Base-by-base conservation (phyloP, 2,329 filamentous ascomycete genomes). In the Aspergillus sp. region DNA sequence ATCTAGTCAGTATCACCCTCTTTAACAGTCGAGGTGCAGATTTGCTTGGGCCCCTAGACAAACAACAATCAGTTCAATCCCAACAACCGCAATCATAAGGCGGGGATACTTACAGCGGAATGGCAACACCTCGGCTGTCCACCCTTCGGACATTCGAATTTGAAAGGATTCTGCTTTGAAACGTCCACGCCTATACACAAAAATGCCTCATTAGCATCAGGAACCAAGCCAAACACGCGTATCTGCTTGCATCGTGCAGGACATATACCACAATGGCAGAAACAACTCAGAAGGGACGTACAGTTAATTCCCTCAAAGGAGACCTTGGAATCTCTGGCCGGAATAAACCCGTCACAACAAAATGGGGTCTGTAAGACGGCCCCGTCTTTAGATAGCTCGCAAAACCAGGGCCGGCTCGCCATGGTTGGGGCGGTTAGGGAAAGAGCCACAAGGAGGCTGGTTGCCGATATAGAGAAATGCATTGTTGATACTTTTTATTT, bases 301-400 rank as follows among this genome's bases (percentile, higher is more conserved):
- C 68, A 71, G 47, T 68, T 59, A 7, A 51, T 9, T 13, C 64
- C 68, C 55, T 63, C 57, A 22, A 65, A 63, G 4, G 60, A 61
- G n/a, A 64, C 56, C 18, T 63, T 39, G 8, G 65, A 68, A 48
- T 63, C 50, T 17, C 42, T 38, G 6, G 64, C 61, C 4, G 64
- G 53, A 9, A 42, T 30, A 50, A 70, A 41, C 17, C 62, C 62
- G 20, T 67, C 65, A 39, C 70, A 72, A 62, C 70, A 72, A 59
- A 61, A 72, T 13, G 69, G 63, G 17, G 57, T 41, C 56, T 72
- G 70, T 26, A 71, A 30, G 60, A 70, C 64, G 42, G 62, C 62
- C 0, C 65, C 61, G 22, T 71, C 70, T 13, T 53, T 49, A 2
- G 68, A 66, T 51, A 71, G 64, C 18, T 56, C 54, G 54, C 70